These are phyloP conservation scores for Malus asiatica DNA, from an alignment of 306 rosid genomes.

Conservation along the genomic window DNA sequence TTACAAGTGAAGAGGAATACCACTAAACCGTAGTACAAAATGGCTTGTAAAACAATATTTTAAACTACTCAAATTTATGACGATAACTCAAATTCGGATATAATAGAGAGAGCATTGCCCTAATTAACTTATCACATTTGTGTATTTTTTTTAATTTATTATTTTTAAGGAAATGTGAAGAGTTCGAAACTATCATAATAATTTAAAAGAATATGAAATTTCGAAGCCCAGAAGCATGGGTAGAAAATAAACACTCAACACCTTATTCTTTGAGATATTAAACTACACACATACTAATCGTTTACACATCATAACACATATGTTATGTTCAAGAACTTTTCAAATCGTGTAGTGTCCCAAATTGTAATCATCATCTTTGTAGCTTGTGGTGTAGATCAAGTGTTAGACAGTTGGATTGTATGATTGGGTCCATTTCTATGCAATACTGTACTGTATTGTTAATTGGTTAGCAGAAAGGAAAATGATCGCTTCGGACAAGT, in stretches of 20 bases:
- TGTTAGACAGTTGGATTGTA: not conserved
- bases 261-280: accelerated
- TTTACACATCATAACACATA: not conserved
- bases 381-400: not conserved
- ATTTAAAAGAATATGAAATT: too few species aligned
- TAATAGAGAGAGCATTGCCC: too few species aligned
- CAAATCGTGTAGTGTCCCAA: not conserved
- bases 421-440: not conserved
- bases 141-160: too few species aligned
- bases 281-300: not conserved
- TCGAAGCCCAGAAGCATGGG: accelerated
- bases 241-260: too few species aligned
- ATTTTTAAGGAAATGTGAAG: too few species aligned
- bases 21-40: too few species aligned
- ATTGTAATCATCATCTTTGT: not conserved
- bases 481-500: too few species aligned
- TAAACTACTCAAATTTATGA: not conserved
- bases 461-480: not conserved
- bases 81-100: too few species aligned
- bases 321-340: not conserved
- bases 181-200: too few species aligned
- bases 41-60: not conserved
- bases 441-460: not conserved
- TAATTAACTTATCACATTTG: too few species aligned
- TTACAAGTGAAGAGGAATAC: too few species aligned